Conservation (phyloP, 2,329 filamentous ascomycete species). For the Lecanicillium sp. region DNA sequence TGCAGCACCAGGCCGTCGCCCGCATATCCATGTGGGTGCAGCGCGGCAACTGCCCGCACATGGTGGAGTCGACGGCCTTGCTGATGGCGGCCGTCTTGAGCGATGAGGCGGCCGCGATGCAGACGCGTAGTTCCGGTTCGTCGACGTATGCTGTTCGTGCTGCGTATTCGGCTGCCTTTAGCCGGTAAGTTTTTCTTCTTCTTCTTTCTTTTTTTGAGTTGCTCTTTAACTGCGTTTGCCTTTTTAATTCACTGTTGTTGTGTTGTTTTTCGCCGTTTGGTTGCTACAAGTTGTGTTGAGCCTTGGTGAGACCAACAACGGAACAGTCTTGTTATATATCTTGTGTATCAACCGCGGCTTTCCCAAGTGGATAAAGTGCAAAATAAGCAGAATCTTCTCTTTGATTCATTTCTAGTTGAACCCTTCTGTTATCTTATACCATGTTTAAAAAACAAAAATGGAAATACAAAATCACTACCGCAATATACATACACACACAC, state of each 20-base stretch:
- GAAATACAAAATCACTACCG: too few species aligned
- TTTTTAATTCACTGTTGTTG: conserved; percentile 5
- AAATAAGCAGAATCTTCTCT: too few species aligned
- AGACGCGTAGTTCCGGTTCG: conserved; percentile 26
- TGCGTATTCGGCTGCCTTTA: conserved; percentile 67
- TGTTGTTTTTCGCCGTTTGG: neutral
- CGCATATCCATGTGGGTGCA: conserved; percentile 62
- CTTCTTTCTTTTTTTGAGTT: conserved; percentile 4
- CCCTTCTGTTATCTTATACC: too few species aligned
- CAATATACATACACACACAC: too few species aligned
- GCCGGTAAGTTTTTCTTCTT: conserved; percentile 43
- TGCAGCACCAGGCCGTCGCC: conserved; percentile 42
- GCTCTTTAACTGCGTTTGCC: too few species aligned
- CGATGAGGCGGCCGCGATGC: conserved; percentile 37
- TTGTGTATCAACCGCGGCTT: too few species aligned
- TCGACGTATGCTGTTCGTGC: conserved; percentile 55
- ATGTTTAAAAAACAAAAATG: too few species aligned
- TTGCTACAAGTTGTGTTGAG: neutral
- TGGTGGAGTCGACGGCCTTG: conserved; percentile 71
- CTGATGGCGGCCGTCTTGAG: conserved; percentile 61
- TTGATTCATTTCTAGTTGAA: too few species aligned
- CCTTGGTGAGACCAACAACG: too few species aligned
- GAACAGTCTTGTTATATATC: too few species aligned
- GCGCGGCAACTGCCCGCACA: conserved; percentile 65
- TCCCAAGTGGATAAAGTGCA: too few species aligned